These are phyloP conservation scores for Strigomonas culicis DNA, from an alignment of 208 protist genomes.

Conservation along the genomic window DNA sequence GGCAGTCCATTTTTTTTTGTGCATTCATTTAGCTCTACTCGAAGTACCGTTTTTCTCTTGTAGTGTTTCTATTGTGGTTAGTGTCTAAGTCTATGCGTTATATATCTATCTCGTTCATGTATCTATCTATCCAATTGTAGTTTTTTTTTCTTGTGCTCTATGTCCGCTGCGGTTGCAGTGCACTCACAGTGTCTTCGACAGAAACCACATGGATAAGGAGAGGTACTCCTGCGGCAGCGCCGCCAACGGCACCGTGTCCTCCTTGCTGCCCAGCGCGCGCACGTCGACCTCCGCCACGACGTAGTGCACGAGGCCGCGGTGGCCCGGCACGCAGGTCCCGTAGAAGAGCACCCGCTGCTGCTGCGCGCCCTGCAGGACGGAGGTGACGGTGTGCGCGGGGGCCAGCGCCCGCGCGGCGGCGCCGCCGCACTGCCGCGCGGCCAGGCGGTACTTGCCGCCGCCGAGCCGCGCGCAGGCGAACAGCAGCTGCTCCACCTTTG, in stretches of 20 bases:
- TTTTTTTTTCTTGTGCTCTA: too few species aligned
- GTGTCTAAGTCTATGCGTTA: too few species aligned
- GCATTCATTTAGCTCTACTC: too few species aligned
- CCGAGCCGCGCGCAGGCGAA: neutral
- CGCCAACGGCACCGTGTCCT: conserved; percentile 12
- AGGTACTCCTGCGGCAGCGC: conserved; percentile 22
- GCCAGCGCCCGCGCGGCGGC: neutral
- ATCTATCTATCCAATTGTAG: too few species aligned
- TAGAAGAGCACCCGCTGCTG: conserved; percentile 14
- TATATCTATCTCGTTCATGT: too few species aligned
- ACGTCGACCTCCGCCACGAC: conserved; percentile 15
- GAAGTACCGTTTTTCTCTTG: too few species aligned
- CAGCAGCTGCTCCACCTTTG: neutral
- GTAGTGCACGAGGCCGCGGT: conserved; percentile 13
- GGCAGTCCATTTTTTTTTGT: too few species aligned
- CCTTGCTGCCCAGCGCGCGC: conserved; percentile 22
- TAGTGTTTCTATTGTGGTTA: too few species aligned
- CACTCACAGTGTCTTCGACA: conserved; percentile 17
- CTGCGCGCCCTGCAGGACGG: conserved; percentile 15
- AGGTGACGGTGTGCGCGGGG: neutral
- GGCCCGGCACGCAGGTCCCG: too few species aligned
- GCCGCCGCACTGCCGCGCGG: neutral
- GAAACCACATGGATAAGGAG: conserved; percentile 41
- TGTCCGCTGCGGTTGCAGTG: too few species aligned
- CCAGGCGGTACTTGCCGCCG: neutral